These are phyloP conservation scores for Calocybe cyanea DNA, from an alignment of 768 basidiomycete species.

Conservation along the genomic window DNA sequence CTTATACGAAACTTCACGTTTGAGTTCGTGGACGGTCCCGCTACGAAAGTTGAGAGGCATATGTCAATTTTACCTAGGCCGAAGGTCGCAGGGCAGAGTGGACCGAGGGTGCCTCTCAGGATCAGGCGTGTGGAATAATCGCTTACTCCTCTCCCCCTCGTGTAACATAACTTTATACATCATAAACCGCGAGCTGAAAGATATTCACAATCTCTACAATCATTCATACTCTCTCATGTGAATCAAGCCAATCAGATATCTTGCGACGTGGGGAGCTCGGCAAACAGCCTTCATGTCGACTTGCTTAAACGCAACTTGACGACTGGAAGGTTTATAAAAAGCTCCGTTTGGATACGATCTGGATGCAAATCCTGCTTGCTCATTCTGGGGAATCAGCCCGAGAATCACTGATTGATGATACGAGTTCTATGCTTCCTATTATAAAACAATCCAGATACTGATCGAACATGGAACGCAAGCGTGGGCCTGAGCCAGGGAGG, in stretches of 20 bases:
- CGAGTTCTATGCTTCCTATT: neutral
- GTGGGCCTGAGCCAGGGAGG: neutral
- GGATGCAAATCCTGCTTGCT: slow-evolving; percentile 7
- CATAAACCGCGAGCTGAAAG: too few species aligned
- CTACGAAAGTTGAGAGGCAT: slow-evolving; percentile 33
- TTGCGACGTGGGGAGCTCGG: neutral
- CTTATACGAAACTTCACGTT: slow-evolving; percentile 40
- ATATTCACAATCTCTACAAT: too few species aligned
- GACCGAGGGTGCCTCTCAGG: slow-evolving; percentile 31
- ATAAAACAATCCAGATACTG: neutral
- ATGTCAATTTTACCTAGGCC: slow-evolving; percentile 34
- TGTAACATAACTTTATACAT: too few species aligned
- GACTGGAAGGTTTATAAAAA: too few species aligned
- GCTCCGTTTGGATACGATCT: neutral
- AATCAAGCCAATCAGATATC: neutral
- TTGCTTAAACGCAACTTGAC: neutral
- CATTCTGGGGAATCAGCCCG: slow-evolving; percentile 2
- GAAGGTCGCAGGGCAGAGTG: slow-evolving; percentile 30
- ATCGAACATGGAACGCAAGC: neutral
- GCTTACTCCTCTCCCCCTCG: too few species aligned
- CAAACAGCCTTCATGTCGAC: neutral
- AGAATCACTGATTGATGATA: slow-evolving; percentile 2
- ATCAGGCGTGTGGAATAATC: slow-evolving; percentile 25
- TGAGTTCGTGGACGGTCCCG: slow-evolving; percentile 36
- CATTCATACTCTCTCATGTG: too few species aligned